phyloP scores from a whole-genome alignment of 83 land plant genomes.

The Larix sibirica region DNA sequence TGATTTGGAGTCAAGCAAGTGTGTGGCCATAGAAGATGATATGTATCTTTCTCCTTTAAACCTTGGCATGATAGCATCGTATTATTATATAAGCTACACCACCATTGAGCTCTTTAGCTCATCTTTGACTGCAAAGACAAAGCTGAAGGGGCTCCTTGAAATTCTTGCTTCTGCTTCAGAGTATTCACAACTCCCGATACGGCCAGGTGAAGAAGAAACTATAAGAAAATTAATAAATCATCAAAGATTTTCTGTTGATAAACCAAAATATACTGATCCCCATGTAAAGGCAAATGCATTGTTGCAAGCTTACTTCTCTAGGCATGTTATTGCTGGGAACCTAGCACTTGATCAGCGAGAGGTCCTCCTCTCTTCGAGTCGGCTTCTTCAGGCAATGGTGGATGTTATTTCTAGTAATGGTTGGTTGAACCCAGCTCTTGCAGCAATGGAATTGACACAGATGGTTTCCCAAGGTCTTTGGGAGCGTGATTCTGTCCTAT shows the following conservation, averaged over 20 bases:
- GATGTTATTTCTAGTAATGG: slow-evolving; percentile 89
- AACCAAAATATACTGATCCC: slow-evolving; percentile 84
- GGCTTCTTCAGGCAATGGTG: slow-evolving; percentile 86
- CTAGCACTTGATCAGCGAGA: slow-evolving; percentile 75
- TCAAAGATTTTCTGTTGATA: slow-evolving; percentile 85
- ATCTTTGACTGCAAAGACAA: slow-evolving; percentile 81
- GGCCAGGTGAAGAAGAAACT: slow-evolving; percentile 91
- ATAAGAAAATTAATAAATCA: slow-evolving; percentile 78
- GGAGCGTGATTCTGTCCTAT: slow-evolving; percentile 80
- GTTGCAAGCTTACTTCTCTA: slow-evolving; percentile 85
- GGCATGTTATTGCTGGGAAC: slow-evolving; percentile 65
- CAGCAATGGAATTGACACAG: slow-evolving; percentile 89
- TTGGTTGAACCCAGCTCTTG: slow-evolving; percentile 80
- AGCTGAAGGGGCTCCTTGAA: slow-evolving; percentile 90
- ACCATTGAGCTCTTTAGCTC: slow-evolving; percentile 93
- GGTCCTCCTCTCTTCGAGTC: slow-evolving; percentile 73
- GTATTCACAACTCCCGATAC: slow-evolving; percentile 69
- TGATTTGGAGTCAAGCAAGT: slow-evolving; percentile 87
- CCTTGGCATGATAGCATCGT: slow-evolving; percentile 90
- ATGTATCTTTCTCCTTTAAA: slow-evolving; percentile 79
- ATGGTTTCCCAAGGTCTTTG: slow-evolving; percentile 92
- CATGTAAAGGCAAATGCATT: slow-evolving; percentile 91
- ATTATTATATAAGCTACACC: slow-evolving; percentile 90
- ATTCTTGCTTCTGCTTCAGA: slow-evolving; percentile 88
- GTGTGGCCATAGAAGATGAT: slow-evolving; percentile 85